Evolutionary conservation across 768 basidiomycete species (phyloP), one percentile per base, ranked within the genome.

Genomic region (Tylopilus cervinicoccineus): DNA sequence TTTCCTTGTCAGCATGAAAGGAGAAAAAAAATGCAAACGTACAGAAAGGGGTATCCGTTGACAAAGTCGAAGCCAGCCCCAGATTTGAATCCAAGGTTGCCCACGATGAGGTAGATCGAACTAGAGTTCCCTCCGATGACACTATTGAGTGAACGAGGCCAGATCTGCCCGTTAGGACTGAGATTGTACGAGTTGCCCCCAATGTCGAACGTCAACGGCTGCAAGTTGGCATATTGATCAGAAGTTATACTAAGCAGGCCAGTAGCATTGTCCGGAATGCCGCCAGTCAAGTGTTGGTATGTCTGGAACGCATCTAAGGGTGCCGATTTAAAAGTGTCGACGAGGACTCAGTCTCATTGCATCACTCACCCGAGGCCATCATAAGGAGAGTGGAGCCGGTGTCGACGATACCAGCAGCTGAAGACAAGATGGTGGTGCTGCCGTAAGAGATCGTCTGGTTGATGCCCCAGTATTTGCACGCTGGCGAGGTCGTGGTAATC

Each of bases 391-490:
- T 62, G 39, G 61, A 63, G 6, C 69, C 69, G 0, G 65, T 65
- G 47, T 68, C 70, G 20, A 70, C 55, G 37, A 70, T 69, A 20
- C 68, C 68, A 23, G 68, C 59, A 10, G 59, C 58, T 12, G 16
- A 34, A 3, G 55, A 34, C 36, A 67, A 26, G 24, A 69, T 51
- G 7, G 50, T 56, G 6, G 51, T 50, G 0, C 38, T 22, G 13
- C 63, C 64, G 14, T 66, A 70, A 9, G 56, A 40, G 34, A 70
- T 56, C 69, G 74, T 6, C 50, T 68, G 63, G 31, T 70, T 43
- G 32, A 69, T 63, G 6, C 68, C 70, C 70, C 70, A 68, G 43
- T 47, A 70, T 7, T 23, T 4, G 14, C 49, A 57, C 5, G 70
- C 54, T 19, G 70, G 66, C 2, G 17, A 46, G 2, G 57, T 62